Evolutionary conservation across 2,329 filamentous ascomycete genomes (phyloP).

Genomic region (Paracoccidioides lutzii): DNA sequence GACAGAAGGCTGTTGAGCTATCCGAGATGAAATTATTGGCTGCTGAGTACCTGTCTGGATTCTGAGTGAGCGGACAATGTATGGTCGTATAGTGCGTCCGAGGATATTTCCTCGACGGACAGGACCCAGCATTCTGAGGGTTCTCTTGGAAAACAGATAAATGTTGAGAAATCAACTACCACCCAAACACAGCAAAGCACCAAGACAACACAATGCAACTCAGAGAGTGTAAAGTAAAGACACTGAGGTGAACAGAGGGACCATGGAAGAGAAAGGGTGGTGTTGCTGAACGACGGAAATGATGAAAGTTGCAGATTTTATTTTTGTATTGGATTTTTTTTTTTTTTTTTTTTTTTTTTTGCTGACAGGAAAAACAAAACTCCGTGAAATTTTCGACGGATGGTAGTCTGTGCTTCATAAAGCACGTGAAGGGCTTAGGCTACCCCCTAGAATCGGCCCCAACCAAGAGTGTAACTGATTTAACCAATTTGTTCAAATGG

Average conservation of each 20-base stretch:
- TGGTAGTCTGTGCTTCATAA: not conserved
- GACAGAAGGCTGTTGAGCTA: conserved; percentile 11
- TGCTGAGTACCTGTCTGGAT: conserved; percentile 15
- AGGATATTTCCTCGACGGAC: conserved; percentile 27
- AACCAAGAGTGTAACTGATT: too few relatives aligned
- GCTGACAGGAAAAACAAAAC: not conserved
- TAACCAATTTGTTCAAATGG: too few relatives aligned
- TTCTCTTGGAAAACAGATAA: not conserved
- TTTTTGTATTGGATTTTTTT: not conserved
- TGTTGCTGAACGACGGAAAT: not conserved
- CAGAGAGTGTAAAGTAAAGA: not conserved
- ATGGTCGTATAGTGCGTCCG: conserved; percentile 24
- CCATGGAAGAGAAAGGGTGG: not conserved
- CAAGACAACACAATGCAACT: not conserved
- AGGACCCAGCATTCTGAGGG: conserved; percentile 24
- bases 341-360: not conserved
- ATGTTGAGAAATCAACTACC: not conserved
- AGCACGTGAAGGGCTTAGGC: too few relatives aligned
- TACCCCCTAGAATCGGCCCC: too few relatives aligned
- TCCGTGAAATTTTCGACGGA: conserved; percentile 3
- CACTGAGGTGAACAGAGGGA: not conserved
- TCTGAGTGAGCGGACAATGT: conserved; percentile 19
- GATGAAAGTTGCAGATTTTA: not conserved
- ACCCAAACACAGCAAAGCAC: not conserved
- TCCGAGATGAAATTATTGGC: conserved; percentile 18